phyloP scores from a whole-genome alignment of 2,329 filamentous ascomycete genomes.

The Fusarium sp. region DNA sequence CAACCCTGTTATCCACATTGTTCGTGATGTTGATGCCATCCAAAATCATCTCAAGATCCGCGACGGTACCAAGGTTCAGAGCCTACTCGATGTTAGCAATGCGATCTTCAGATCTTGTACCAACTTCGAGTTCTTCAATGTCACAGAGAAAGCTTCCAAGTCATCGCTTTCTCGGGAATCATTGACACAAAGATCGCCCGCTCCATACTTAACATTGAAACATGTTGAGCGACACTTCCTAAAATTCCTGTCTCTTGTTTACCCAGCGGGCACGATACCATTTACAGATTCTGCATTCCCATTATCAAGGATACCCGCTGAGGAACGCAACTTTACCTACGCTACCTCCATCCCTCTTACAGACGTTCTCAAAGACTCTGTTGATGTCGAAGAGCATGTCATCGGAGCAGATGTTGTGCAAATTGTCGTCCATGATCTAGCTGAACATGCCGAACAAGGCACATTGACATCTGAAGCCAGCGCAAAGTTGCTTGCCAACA shows the following conservation, averaged over 20 bases:
- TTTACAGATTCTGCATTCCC: constrained; percentile 74
- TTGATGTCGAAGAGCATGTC: constrained; percentile 74
- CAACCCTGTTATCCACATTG: constrained; percentile 78
- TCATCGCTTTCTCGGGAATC: constrained; percentile 26
- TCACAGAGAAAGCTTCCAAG: constrained; percentile 66
- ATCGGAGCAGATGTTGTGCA: constrained; percentile 76
- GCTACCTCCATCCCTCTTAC: constrained; percentile 72
- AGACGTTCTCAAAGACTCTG: constrained; percentile 62
- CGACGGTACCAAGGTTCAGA: constrained; percentile 66
- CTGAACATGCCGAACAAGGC: constrained; percentile 26
- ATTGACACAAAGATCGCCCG: constrained; percentile 54
- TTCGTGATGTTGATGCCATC: constrained; percentile 73
- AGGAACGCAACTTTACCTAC: constrained; percentile 73
- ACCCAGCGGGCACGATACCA: constrained; percentile 64
- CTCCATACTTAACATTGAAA: constrained; percentile 75
- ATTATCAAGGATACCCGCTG: constrained; percentile 69
- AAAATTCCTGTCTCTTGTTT: constrained; percentile 73
- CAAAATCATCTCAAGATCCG: constrained; percentile 70
- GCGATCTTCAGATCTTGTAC: constrained; percentile 73
- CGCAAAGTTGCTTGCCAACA: constrained; percentile 57
- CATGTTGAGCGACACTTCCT: constrained; percentile 76
- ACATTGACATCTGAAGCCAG: constrained; percentile 32
- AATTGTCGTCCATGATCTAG: constrained; percentile 58
- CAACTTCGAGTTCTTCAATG: constrained; percentile 82
- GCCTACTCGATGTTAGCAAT: constrained; percentile 67